Evolutionary conservation across 1,139 yeast species (phyloP).

Genomic region (Yamadazyma epiphylla): DNA sequence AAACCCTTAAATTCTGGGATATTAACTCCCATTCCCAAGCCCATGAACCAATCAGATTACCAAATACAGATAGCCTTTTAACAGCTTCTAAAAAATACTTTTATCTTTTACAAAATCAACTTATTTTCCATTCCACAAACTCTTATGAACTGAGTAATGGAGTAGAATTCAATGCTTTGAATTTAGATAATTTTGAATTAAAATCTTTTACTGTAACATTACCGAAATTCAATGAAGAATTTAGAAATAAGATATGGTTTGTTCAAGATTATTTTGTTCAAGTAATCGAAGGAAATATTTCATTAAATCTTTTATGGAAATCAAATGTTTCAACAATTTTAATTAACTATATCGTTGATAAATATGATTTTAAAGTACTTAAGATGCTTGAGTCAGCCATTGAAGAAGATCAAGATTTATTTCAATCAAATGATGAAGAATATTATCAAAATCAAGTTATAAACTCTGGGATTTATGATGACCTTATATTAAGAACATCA

Average conservation of each 20-base stretch:
- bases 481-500: conserved; percentile 39
- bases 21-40: conserved; percentile 26
- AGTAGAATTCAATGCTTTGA: conserved; percentile 21
- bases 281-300: conserved; percentile 17
- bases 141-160: conserved; percentile 12
- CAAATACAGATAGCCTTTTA: conserved; percentile 9
- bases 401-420: conserved; percentile 14
- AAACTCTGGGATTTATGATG: conserved; percentile 45
- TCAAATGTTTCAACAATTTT: conserved; percentile 55
- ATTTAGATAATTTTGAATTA: conserved; percentile 18
- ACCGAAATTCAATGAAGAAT: conserved; percentile 16
- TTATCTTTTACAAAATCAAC: conserved; percentile 12
- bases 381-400: conserved; percentile 6
- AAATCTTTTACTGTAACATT: conserved; percentile 20
- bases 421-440: conserved; percentile 27
- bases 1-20: conserved; percentile 56
- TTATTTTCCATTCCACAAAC: conserved; percentile 13
- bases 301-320: conserved; percentile 51
- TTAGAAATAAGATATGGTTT: conserved; percentile 43
- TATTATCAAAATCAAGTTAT: conserved; percentile 42
- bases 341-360: conserved; percentile 18
- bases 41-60: not conserved
- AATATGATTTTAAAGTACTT: conserved; percentile 14
- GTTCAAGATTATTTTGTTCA: conserved; percentile 36
- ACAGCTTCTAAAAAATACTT: conserved; percentile 32